These are phyloP conservation scores for Brettanomyces bruxellensis DNA, from an alignment of 805 yeast species.

Conservation along the genomic window DNA sequence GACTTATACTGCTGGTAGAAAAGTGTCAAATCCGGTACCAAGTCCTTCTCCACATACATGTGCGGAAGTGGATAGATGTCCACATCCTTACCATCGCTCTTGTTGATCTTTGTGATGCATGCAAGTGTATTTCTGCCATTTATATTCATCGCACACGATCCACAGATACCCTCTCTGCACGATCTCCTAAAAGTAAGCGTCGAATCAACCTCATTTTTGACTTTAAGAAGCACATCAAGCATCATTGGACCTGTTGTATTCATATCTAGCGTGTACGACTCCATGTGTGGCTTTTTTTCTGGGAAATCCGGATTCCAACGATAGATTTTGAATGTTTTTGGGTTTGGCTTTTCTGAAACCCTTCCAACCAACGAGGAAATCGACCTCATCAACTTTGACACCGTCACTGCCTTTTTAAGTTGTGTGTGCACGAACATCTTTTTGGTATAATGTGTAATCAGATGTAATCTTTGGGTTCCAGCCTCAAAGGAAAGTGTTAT, in stretches of 20 bases:
- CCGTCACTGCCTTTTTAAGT: too few relatives aligned
- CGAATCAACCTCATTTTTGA: conserved; percentile 94
- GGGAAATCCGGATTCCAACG: conserved; percentile 99
- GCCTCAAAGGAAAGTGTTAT: too few relatives aligned
- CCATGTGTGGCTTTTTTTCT: conserved; percentile 79
- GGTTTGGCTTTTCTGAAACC: conserved; percentile 47
- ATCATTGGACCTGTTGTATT: conserved; percentile 97
- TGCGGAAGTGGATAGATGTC: conserved; percentile 97
- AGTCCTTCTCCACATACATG: conserved; percentile 94
- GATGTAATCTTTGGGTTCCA: too few relatives aligned
- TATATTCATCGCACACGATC: conserved; percentile 99
- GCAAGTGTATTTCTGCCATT: conserved; percentile 97
- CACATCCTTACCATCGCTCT: conserved; percentile 59
- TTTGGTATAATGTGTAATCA: too few relatives aligned
- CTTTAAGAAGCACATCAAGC: conserved; percentile 86
- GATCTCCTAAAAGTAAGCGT: conserved; percentile 95
- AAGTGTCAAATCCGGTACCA: conserved; percentile 95
- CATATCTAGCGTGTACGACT: conserved; percentile 76
- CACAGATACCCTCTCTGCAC: conserved; percentile 99
- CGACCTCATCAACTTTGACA: too few relatives aligned
- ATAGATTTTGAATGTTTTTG: conserved; percentile 86
- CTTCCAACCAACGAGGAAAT: conserved; percentile 32
- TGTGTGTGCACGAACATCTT: too few relatives aligned
- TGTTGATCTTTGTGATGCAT: conserved; percentile 89
- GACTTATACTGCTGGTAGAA: conserved; percentile 98